These are phyloP conservation scores for Aspergillus sclerotioniger DNA, from an alignment of 495 filamentous ascomycete species.

Conservation along the genomic window DNA sequence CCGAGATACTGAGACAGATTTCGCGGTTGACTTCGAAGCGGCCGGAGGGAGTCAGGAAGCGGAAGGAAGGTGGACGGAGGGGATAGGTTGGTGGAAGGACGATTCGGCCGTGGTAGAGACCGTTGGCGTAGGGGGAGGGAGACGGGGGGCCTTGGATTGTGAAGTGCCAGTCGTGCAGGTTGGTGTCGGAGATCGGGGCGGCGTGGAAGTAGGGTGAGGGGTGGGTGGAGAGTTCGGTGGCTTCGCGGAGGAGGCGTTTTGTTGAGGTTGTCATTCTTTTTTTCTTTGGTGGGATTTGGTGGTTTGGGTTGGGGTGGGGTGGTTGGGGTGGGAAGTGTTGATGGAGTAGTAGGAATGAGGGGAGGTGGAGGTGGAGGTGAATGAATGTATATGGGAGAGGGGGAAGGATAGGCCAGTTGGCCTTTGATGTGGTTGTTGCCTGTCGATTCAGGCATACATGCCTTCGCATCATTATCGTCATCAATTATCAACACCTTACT, in stretches of 20 bases:
- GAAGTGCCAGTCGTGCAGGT: constrained; percentile 99
- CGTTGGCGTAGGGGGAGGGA: constrained; percentile 71
- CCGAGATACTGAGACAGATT: constrained; percentile 90
- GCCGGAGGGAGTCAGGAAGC: constrained; percentile 88
- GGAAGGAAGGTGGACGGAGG: constrained; percentile 84
- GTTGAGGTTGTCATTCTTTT: constrained; percentile 20
- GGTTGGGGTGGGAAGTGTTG: not conserved
- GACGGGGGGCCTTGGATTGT: constrained; percentile 86
- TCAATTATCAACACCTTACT: not conserved
- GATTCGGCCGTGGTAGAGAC: constrained; percentile 96
- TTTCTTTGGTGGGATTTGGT: constrained; percentile 11
- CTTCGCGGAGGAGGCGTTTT: constrained; percentile 71
- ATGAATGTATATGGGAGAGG: not conserved
- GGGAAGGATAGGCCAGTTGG: constrained; percentile 8
- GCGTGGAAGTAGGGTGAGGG: constrained; percentile 83
- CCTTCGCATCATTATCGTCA: not conserved
- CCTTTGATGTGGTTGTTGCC: constrained; percentile 6
- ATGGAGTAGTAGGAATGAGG: constrained; percentile 3
- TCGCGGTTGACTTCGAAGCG: constrained; percentile 96
- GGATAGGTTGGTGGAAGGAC: constrained; percentile 86
- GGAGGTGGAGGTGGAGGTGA: constrained; percentile 4
- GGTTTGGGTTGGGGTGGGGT: not conserved
- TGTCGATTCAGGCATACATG: constrained; percentile 13
- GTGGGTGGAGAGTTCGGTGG: constrained; percentile 71
- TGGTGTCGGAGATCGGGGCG: constrained; percentile 67